Conservation (phyloP, 768 basidiomycete genomes). For the Gyrodon lividus region DNA sequence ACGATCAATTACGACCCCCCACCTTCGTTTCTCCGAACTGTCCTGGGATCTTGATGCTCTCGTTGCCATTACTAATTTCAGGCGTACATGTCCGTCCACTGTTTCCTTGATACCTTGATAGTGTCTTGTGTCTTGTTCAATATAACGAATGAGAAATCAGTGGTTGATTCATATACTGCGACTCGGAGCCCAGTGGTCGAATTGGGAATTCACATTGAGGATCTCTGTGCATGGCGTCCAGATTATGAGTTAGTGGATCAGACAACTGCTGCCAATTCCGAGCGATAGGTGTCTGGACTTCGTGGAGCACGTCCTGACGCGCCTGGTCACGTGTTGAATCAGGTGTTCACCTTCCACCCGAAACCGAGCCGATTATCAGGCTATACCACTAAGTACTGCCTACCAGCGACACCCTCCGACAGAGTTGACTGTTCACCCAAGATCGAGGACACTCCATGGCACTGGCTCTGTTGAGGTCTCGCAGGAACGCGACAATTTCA, state of each 20-base stretch:
- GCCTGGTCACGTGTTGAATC: too few species aligned
- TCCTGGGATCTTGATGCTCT: constrained; percentile 1
- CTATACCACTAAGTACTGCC: too few species aligned
- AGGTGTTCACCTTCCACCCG: too few species aligned
- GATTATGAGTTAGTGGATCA: too few species aligned
- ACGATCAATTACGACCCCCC: background rate
- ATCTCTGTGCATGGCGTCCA: too few species aligned
- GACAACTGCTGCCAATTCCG: too few species aligned
- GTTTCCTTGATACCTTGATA: background rate
- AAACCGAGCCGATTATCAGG: too few species aligned
- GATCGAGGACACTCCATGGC: background rate
- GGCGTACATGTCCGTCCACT: constrained; percentile 4
- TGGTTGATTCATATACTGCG: background rate
- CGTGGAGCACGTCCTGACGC: too few species aligned
- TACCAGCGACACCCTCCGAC: too few species aligned
- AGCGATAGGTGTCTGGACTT: too few species aligned
- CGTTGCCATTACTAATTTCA: background rate
- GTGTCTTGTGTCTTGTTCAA: constrained; percentile 1
- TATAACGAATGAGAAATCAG: constrained; percentile 3
- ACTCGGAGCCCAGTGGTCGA: too few species aligned
- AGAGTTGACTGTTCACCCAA: background rate
- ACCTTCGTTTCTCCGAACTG: background rate
- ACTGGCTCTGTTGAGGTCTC: background rate
- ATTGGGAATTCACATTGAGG: too few species aligned
- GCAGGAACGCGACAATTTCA: background rate